Evolutionary conservation across 768 basidiomycete species (phyloP), one percentile per base, ranked within the genome.

Genomic region (Termitomyces sp.): DNA sequence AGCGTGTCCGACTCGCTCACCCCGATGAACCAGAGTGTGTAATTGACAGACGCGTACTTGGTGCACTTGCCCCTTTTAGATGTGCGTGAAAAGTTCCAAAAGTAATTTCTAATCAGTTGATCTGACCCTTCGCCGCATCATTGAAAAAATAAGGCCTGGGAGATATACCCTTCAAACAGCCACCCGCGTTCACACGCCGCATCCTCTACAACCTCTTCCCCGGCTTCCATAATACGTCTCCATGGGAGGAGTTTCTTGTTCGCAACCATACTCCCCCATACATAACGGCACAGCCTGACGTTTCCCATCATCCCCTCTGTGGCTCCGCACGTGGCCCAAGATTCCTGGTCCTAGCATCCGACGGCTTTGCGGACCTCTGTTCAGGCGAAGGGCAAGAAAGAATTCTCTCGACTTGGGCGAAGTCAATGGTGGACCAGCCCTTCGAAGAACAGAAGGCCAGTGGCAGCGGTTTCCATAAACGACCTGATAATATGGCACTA

Each of bases 51-150:
- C 79, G 90, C 52, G 84, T 91, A 52, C 82, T 91, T 54, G 90
- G 90, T 57, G 88, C 87, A 57, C 81, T 92, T 32, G 87, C 89
- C 4, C 88, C 89, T 55, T 88, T 86, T 65, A 80, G 90, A 72
- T 87, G 89, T 90, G 68, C 66, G 84, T 79, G 16, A 61, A 35
- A 57, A 30, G 63, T 63, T 64, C 63, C 44, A 55, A 52, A 58
- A 63, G 47, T 68, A 65, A 55, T 58, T 43, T n/a, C 47, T 50
- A 57, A 35, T 33, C 54, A 52, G 54, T 55, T 43, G 56, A 54
- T 35, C 53, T 54, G 40, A 54, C 40, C 13, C 55, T 55, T 41
- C 57, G 43, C 61, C 41, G 58, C 43, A 48, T 55, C 28, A 32
- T 40, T 14, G 23, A 40, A 36, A 58, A 57, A 58, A 58, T 50